Conservation (phyloP, 306 rosid species). For the Fragaria ananassa region DNA sequence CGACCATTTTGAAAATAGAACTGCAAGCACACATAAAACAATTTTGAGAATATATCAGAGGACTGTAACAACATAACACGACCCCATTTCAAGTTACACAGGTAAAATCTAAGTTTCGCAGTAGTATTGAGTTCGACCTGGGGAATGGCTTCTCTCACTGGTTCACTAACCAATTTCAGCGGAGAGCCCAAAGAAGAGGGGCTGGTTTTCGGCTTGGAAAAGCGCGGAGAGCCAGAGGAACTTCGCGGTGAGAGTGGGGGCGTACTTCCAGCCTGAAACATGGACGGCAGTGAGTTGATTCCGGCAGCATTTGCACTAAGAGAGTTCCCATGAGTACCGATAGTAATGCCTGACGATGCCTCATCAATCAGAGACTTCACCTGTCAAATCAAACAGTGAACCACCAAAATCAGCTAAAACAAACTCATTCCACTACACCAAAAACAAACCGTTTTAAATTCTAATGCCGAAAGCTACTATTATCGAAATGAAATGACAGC, state of each 20-base stretch:
- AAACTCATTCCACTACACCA: neutral
- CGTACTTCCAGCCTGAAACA: conserved; percentile 64
- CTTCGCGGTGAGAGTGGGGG: conserved; percentile 89
- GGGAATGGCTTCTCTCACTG: conserved; percentile 65
- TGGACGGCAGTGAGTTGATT: conserved; percentile 50
- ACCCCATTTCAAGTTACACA: neutral
- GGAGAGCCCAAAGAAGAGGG: conserved; percentile 71
- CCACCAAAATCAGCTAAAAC: conserved; percentile 12
- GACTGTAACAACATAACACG: neutral
- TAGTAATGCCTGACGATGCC: conserved; percentile 49
- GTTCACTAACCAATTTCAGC: conserved; percentile 58
- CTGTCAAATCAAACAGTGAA: conserved; percentile 39
- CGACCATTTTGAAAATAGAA: conserved; percentile 75
- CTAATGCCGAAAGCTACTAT: neutral
- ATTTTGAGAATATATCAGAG: neutral
- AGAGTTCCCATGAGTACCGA: conserved; percentile 43
- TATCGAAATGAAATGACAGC: neutral
- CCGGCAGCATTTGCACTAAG: conserved; percentile 36
- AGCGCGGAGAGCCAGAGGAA: conserved; percentile 72
- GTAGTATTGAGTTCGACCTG: conserved; percentile 48
- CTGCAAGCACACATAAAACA: conserved; percentile 36
- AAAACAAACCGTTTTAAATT: no score
- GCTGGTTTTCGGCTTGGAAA: conserved; percentile 55
- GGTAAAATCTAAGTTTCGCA: neutral
- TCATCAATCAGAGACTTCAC: conserved; percentile 69